phyloP scores from a whole-genome alignment of 1,139 yeast genomes.

The Suhomyces bokatorum region DNA sequence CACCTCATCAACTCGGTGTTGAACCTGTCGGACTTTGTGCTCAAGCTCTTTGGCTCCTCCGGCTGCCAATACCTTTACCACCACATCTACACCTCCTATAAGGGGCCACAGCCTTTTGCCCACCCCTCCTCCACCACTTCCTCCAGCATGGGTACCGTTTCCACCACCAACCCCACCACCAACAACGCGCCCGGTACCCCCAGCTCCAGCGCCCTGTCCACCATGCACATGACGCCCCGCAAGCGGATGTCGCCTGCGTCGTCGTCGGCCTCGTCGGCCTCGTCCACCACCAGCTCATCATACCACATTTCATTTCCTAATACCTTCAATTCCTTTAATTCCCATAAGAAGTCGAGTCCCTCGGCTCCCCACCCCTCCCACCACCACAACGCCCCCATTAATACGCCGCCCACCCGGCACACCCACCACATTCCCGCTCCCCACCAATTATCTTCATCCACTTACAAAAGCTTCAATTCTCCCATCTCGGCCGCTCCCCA shows the following conservation, averaged over 20 bases:
- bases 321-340: slow-evolving; percentile 10
- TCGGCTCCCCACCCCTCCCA: slow-evolving; percentile 3
- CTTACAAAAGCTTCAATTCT: slow-evolving; percentile 13
- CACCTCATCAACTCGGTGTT: slow-evolving; percentile 34
- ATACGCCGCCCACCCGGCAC: slow-evolving; percentile 13
- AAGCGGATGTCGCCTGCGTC: slow-evolving; percentile 15
- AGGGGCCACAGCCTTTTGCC: too few species aligned
- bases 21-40: slow-evolving; percentile 35
- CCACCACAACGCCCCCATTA: slow-evolving; percentile 8
- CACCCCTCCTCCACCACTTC: neutral
- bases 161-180: neutral
- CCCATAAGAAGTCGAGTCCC: slow-evolving; percentile 8
- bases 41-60: slow-evolving; percentile 32
- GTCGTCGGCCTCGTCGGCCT: slow-evolving; percentile 12
- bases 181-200: slow-evolving; percentile 5
- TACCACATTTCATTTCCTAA: slow-evolving; percentile 4
- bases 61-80: slow-evolving; percentile 38
- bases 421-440: slow-evolving; percentile 13
- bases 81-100: slow-evolving; percentile 23
- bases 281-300: neutral
- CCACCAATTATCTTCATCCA: slow-evolving; percentile 9
- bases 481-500: slow-evolving; percentile 8
- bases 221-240: slow-evolving; percentile 14
- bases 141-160: slow-evolving; percentile 9
- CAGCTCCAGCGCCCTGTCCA: slow-evolving; percentile 11